A percentile compares a stretch with the other conserved stretches of the same genome.
Conservation (phyloP, 2,329 filamentous ascomycete species). For the Penicillium digitatum region DNA sequence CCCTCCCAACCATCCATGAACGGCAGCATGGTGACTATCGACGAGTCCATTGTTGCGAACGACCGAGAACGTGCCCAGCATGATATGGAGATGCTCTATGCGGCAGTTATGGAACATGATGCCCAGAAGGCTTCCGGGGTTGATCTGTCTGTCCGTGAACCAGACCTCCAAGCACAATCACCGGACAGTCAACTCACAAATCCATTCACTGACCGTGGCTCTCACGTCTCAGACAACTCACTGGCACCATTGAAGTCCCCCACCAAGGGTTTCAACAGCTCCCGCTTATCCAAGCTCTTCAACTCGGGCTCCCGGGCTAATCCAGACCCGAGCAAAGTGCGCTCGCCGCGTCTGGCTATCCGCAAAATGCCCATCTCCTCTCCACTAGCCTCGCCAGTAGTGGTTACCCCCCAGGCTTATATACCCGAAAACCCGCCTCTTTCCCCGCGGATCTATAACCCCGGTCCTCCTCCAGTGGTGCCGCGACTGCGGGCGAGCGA, state of each 20-base stretch:
- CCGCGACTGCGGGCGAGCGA: slow-evolving; percentile 31
- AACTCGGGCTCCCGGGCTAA: slow-evolving; percentile 40
- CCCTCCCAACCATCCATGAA: slow-evolving; percentile 46
- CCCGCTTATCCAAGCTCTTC: slow-evolving; percentile 42
- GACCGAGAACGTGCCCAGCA: slow-evolving; percentile 72
- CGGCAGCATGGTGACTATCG: slow-evolving; percentile 67
- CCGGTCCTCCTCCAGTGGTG: slow-evolving; percentile 53
- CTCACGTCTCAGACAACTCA: slow-evolving; percentile 24
- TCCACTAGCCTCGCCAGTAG: slow-evolving; percentile 48
- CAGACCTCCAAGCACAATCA: slow-evolving; percentile 18
- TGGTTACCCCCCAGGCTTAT: slow-evolving; percentile 42
- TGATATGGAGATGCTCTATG: slow-evolving; percentile 87
- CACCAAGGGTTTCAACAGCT: slow-evolving; percentile 28
- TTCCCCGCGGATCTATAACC: slow-evolving; percentile 55
- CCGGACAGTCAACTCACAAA: slow-evolving; percentile 27
- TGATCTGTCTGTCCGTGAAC: slow-evolving; percentile 17
- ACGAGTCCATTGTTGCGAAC: slow-evolving; percentile 68
- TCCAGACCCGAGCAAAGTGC: slow-evolving; percentile 41
- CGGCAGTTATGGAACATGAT: slow-evolving; percentile 86
- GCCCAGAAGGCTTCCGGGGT: slow-evolving; percentile 42
- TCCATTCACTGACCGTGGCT: slow-evolving; percentile 31
- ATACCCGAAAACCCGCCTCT: slow-evolving; percentile 53
- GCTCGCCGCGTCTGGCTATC: slow-evolving; percentile 42
- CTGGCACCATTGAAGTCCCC: slow-evolving; percentile 20
- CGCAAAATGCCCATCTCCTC: slow-evolving; percentile 57